A percentile compares a stretch with the other conserved stretches of the same genome.
phyloP scores from a whole-genome alignment of 2,329 filamentous ascomycete genomes.

The Neonectria coccinea region DNA sequence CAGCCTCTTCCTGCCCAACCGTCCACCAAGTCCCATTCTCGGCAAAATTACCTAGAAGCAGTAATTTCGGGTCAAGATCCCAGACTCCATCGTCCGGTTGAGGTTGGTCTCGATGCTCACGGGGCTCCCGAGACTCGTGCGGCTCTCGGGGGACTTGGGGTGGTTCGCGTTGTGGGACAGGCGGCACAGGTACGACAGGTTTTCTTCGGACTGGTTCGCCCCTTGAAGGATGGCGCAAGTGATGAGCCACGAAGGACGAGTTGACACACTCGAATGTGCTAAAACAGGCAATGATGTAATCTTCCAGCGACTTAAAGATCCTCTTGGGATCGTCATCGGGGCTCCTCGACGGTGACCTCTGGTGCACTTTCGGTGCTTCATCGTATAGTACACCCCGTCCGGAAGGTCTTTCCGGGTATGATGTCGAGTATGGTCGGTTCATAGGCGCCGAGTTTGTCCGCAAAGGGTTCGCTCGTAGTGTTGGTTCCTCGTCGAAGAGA shows the following conservation, averaged over 20 bases:
- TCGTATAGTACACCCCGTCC: constrained; percentile 35
- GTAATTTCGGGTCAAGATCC: constrained; percentile 79
- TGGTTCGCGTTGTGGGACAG: constrained; percentile 50
- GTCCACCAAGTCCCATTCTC: constrained; percentile 90
- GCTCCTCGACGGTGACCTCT: constrained; percentile 33
- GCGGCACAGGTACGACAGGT: constrained; percentile 30
- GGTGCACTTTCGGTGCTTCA: constrained; percentile 30
- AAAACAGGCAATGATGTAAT: constrained; percentile 79
- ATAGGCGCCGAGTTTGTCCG: constrained; percentile 37
- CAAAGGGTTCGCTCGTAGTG: constrained; percentile 50
- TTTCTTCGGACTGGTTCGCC: constrained; percentile 47
- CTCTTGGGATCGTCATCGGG: constrained; percentile 58
- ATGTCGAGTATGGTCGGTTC: constrained; percentile 58
- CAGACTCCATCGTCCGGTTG: constrained; percentile 39
- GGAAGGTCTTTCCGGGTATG: constrained; percentile 55
- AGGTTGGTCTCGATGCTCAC: constrained; percentile 31
- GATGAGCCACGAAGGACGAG: constrained; percentile 73
- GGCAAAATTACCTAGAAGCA: constrained; percentile 79
- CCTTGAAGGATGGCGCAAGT: constrained; percentile 50
- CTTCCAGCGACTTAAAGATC: constrained; percentile 82
- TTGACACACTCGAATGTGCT: constrained; percentile 80
- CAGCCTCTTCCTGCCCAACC: constrained; percentile 62
- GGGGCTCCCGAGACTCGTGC: constrained; percentile 49
- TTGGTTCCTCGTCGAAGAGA: constrained; percentile 55
- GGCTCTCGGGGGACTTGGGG: constrained; percentile 36